Evolutionary conservation across 2,329 filamentous ascomycete species (phyloP).

Genomic region (Zymoseptoria brevis): DNA sequence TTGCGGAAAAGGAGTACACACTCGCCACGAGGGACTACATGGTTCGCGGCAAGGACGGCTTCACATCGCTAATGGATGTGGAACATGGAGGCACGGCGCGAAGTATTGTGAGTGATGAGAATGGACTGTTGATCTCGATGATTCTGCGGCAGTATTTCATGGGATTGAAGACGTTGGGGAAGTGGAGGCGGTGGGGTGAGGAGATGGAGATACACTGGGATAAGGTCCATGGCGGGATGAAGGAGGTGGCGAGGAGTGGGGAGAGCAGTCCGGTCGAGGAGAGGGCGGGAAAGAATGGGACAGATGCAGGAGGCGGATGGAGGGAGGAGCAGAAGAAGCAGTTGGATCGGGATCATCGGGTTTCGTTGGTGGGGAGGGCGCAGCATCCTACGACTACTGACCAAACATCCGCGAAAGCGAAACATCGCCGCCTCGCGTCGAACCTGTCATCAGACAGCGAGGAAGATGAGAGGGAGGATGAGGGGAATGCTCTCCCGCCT

Average conservation of each 20-base stretch:
- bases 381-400: conserved; percentile 5
- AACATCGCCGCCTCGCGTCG: not conserved
- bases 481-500: conserved; percentile 33
- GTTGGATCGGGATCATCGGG: conserved; percentile 4
- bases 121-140: conserved; percentile 76
- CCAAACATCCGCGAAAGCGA: not conserved
- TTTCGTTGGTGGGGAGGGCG: conserved; percentile 16
- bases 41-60: conserved; percentile 72
- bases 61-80: conserved; percentile 58
- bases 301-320: not conserved
- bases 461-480: conserved; percentile 34
- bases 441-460: conserved; percentile 25
- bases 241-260: conserved; percentile 20
- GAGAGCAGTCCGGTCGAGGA: not conserved
- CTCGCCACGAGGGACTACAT: conserved; percentile 82
- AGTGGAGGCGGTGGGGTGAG: conserved; percentile 62
- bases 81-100: conserved; percentile 68
- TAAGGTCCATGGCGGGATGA: conserved; percentile 54
- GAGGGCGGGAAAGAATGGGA: not conserved
- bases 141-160: conserved; percentile 89
- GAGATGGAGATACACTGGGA: conserved; percentile 59
- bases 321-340: conserved; percentile 1
- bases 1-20: conserved; percentile 57
- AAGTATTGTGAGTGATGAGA: conserved; percentile 77
- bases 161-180: conserved; percentile 69